Evolutionary conservation across 1,284 basidiomycete species (phyloP), one percentile per base, ranked within the genome.

Genomic region (Vanrija humicola): DNA sequence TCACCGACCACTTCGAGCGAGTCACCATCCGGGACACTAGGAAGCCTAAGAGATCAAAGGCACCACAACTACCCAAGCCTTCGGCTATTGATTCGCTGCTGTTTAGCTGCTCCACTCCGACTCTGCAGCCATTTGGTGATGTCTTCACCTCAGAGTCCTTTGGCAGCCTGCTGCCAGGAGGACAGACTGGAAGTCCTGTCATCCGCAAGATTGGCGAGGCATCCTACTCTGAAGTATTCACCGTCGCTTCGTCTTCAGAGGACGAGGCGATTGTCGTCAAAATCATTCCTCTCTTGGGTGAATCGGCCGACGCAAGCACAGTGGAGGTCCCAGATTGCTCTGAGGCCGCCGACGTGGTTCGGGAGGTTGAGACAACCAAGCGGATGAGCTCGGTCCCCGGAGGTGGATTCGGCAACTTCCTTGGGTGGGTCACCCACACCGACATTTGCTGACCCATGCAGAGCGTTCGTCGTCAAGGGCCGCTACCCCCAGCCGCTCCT

Each of bases 221-320:
- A 12, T 92, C 89, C 47, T 98, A 89, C 74, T 96, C 92, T 0
- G 95, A 98, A 70, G 96, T 98, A n/a, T 98, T 91, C 76, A 86
- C 86, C 5, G 85, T 93, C 48, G 46, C 38, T 3, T 85, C 48
- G 1, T 78, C 82, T 38, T 80, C 82, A 53, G 64, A 64, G 47
- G 67, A 48, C 29, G 46, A 54, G 6, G 60, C 56, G 23, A 54
- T 65, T 3, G 66, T 73, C 4, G 55, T 68, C 39, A 71, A 69
- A 47, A 59, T 69, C 38, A 61, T 64, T 9, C 70, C 69, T 1
- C 58, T 72, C 0, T 34, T 64, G 1, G 48, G 42, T 16, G 43
- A 23, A 45, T 50, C 10, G 18, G 40, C 39, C 12, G 5, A 34
- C 48, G 21, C 12, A 28, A 52, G n/a, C 15, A 50, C 10, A 46